Base-by-base conservation (phyloP, 208 protist species). In the Tritrichomonas musculus region DNA sequence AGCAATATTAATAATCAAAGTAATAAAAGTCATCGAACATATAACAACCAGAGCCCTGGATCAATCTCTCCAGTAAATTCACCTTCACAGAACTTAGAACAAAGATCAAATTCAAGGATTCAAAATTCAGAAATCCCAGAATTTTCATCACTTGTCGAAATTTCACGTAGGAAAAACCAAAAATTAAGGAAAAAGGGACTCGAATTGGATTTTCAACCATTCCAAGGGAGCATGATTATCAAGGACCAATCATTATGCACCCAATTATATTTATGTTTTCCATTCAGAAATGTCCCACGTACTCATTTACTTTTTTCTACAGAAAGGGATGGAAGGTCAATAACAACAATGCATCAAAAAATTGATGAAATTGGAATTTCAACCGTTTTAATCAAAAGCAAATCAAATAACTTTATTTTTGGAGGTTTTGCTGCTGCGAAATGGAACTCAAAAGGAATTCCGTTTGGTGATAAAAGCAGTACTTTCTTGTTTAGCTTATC, bases 381-480 rank as follows among this genome's bases (percentile, higher is more conserved):
- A 27, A 36, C 47, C 57, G 77, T 88, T 88, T 36, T 88, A 0
- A n/a, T 88, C 22, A 88, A 88, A 36, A 88, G 57, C 4, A 22
- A 3, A 69, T 17, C 11, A 69, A 60, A 39, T 9, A 41, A 41
- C 4, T 88, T 53, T 27, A n/a, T 88, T 1, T 88, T 88, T 27
- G 77, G 77, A 3, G 77, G 77, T 27, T 88, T 88, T 27, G 77
- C 77, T 33, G 77, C 77, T 41, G 47, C 77, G 2, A 88, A 88
- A 50, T 88, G 77, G 77, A 88, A 88, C 47, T 57, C 8, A 22
- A 36, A 88, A n/a, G 77, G 77, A 57, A 11, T 39, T 8, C 77
- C 77, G 2, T 88, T 88, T 33, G 77, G 77, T 57, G 47, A 88
- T 20, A 57, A 57, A 36, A 33, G 41, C 20, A 39, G 17, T 1